These are phyloP conservation scores for Rhipidocladum racemiflorum DNA, from an alignment of 176 grass and related monocot genomes.

Conservation along the genomic window DNA sequence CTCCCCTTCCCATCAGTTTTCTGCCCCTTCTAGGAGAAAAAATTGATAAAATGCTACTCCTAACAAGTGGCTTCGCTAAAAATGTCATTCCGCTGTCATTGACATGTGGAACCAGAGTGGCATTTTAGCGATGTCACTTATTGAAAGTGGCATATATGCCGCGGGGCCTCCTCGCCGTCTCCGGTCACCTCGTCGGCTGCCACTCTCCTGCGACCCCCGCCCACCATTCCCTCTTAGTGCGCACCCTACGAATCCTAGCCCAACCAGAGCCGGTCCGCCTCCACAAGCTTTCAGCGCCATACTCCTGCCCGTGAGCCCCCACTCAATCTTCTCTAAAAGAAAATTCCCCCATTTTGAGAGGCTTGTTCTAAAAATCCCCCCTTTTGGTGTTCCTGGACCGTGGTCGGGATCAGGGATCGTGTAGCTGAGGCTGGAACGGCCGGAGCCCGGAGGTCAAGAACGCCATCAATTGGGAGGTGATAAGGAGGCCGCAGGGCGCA, in stretches of 20 bases:
- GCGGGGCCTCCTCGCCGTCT: constrained; percentile 28
- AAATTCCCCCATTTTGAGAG: background rate
- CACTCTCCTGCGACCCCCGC: constrained; percentile 4
- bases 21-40: background rate
- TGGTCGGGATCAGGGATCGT: constrained; percentile 51
- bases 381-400: background rate
- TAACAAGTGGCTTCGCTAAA: too few species aligned
- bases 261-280: constrained; percentile 41
- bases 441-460: constrained; percentile 72
- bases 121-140: too few species aligned
- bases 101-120: too few species aligned
- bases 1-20: background rate
- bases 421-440: constrained; percentile 59
- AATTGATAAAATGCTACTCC: too few species aligned
- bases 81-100: too few species aligned
- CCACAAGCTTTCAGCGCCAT: constrained; percentile 41
- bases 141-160: too few species aligned
- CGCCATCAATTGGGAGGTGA: constrained; percentile 74
- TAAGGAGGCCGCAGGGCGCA: constrained; percentile 37
- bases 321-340: constrained; percentile 1
- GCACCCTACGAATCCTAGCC: constrained; percentile 41
- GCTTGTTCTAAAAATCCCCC: background rate
- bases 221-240: background rate
- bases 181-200: constrained; percentile 23
- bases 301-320: constrained; percentile 44